Percentiles rank a stretch among this genome's conserved stretches.
These are phyloP conservation scores for Phytomonas serpens DNA, from an alignment of 208 protist genomes.

Conservation along the genomic window DNA sequence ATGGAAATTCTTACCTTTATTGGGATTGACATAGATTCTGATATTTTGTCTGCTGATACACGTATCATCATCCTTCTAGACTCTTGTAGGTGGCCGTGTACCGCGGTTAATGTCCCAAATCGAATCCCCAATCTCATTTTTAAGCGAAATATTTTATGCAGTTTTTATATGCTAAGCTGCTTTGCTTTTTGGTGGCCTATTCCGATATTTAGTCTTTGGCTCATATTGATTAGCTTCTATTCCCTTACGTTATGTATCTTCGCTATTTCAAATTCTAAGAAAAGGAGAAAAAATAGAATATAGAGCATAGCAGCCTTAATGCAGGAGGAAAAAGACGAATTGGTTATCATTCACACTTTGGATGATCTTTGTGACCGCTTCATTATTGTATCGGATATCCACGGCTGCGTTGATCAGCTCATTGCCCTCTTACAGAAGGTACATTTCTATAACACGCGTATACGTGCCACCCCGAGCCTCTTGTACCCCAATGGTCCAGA, in stretches of 20 bases:
- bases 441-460: conserved; percentile 27
- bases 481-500: background rate
- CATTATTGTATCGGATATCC: conserved; percentile 72
- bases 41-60: background rate
- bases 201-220: background rate
- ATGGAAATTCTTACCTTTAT: background rate
- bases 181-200: background rate
- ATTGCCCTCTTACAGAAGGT: conserved; percentile 34
- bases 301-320: background rate
- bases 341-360: conserved; percentile 2
- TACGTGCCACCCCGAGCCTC: conserved; percentile 1
- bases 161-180: background rate
- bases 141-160: background rate
- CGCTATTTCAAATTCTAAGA: background rate
- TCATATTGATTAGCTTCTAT: background rate
- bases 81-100: background rate
- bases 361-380: conserved; percentile 18
- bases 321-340: background rate
- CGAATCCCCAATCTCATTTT: background rate
- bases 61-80: background rate
- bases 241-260: background rate
- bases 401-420: conserved; percentile 60
- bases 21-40: background rate
- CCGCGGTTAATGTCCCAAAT: background rate
- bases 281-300: background rate